Percentiles rank a stretch among this genome's conserved stretches.
Evolutionary conservation across 1,139 yeast genomes (phyloP).

Genomic region (Saccharomycopsis hybrid): DNA sequence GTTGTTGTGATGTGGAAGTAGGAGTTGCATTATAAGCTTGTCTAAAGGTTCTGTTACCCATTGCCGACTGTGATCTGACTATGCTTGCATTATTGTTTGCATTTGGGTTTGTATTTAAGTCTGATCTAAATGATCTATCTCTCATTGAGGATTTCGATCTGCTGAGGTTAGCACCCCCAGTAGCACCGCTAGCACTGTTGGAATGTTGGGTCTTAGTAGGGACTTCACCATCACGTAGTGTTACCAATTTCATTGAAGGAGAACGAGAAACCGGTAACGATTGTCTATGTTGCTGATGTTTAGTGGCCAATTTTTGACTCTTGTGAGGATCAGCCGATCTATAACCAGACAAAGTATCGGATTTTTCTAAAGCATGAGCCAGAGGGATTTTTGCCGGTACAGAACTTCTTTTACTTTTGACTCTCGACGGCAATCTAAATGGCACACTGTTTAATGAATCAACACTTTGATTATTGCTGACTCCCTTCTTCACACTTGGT

Average conservation of each 20-base stretch:
- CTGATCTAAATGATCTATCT: neutral
- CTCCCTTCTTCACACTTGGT: no score
- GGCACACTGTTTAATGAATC: neutral
- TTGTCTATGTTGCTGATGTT: neutral
- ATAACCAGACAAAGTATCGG: conserved; percentile 7
- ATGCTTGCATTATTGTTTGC: neutral
- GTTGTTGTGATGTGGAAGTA: no score
- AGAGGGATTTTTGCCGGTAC: conserved; percentile 12
- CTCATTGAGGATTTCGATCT: conserved; percentile 4
- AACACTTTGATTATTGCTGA: neutral
- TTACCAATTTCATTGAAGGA: neutral
- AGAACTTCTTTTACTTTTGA: conserved; percentile 9
- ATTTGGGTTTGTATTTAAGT: no score
- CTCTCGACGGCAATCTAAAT: neutral
- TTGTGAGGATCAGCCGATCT: no score
- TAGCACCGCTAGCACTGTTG: neutral
- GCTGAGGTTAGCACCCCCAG: neutral
- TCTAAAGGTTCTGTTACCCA: conserved; percentile 3
- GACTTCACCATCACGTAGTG: neutral
- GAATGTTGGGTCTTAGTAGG: neutral
- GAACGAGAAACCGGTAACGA: conserved; percentile 1
- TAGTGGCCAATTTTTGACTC: neutral
- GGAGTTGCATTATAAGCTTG: neutral
- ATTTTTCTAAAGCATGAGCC: conserved; percentile 15
- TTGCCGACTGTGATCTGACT: conserved; percentile 2